phyloP scores from a whole-genome alignment of 2,329 filamentous ascomycete species.

The Aspergillus awamori region DNA sequence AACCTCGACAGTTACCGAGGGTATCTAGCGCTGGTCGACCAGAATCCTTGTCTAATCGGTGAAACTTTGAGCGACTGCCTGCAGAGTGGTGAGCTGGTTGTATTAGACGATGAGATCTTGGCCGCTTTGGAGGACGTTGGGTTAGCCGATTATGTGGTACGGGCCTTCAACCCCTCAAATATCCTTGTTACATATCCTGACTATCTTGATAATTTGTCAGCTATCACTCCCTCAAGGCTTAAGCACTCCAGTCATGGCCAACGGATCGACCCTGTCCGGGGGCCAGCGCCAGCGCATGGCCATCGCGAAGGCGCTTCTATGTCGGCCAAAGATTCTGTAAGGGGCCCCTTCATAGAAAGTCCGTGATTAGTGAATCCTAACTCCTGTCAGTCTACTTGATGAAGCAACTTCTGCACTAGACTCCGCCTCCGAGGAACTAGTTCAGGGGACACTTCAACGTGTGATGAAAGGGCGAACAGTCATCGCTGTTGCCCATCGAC shows the following conservation, averaged over 20 bases:
- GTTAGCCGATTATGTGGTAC: constrained; percentile 10
- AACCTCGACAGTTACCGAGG: constrained; percentile 7
- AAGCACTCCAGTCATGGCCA: constrained; percentile 2
- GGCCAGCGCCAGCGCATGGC: constrained; percentile 17
- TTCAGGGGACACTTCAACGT: constrained; percentile 79
- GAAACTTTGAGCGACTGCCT: constrained; percentile 18
- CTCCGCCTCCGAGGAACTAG: constrained; percentile 80
- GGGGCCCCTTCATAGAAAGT: not conserved
- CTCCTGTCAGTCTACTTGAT: constrained; percentile 64
- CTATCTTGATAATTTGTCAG: not conserved
- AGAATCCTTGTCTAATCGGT: constrained; percentile 66
- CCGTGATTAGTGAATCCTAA: not conserved
- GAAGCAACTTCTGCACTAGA: constrained; percentile 87
- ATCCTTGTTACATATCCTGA: not conserved
- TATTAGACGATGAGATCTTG: constrained; percentile 32
- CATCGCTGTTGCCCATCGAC: constrained; percentile 76
- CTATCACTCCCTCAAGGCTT: constrained; percentile 11
- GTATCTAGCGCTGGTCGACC: constrained; percentile 31
- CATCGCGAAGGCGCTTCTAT: constrained; percentile 34
- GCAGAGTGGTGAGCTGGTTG: constrained; percentile 17
- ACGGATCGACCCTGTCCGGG: constrained; percentile 15
- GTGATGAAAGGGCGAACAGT: constrained; percentile 56
- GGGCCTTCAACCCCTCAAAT: not conserved
- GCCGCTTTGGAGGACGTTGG: constrained; percentile 7
- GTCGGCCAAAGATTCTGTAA: constrained; percentile 33